These are phyloP conservation scores for Clonostachys chloroleuca DNA, from an alignment of 2,329 filamentous ascomycete genomes.

Conservation along the genomic window DNA sequence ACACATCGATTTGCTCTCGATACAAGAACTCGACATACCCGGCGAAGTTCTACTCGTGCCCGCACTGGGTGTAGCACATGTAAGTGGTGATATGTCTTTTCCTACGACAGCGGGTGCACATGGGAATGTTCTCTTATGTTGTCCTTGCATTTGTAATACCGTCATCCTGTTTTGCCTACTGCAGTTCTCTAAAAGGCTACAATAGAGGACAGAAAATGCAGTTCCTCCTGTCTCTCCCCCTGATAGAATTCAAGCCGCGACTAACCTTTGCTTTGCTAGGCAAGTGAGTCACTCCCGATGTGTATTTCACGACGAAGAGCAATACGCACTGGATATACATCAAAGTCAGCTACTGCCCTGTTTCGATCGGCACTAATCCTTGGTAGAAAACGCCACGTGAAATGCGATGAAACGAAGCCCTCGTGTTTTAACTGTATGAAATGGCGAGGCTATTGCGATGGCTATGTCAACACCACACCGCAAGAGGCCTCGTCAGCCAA, in stretches of 20 bases:
- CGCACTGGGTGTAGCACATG: constrained; percentile 30
- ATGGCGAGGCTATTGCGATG: constrained; percentile 32
- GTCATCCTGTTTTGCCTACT: neutral
- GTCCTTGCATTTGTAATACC: neutral
- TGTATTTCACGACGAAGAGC: too few species aligned
- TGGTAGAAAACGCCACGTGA: constrained; percentile 31
- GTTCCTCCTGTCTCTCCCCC: neutral
- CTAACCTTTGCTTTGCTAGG: constrained; percentile 9
- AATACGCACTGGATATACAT: too few species aligned
- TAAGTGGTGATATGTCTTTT: constrained; percentile 13
- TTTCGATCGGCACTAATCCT: neutral
- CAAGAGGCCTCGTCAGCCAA: constrained; percentile 4
- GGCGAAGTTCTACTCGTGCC: constrained; percentile 28
- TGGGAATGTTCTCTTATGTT: neutral
- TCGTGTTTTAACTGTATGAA: constrained; percentile 34
- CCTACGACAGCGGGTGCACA: too few species aligned
- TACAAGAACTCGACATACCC: constrained; percentile 26
- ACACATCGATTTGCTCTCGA: constrained; percentile 31
- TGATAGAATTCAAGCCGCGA: neutral
- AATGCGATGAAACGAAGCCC: constrained; percentile 35
- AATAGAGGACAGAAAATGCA: neutral
- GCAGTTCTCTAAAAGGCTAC: neutral
- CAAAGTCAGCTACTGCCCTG: too few species aligned
- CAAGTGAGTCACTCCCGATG: constrained; percentile 19
- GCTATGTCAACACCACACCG: constrained; percentile 16